These are phyloP conservation scores for Dactylorhiza incarnata DNA, from an alignment of 106 monocot species.

Conservation along the genomic window DNA sequence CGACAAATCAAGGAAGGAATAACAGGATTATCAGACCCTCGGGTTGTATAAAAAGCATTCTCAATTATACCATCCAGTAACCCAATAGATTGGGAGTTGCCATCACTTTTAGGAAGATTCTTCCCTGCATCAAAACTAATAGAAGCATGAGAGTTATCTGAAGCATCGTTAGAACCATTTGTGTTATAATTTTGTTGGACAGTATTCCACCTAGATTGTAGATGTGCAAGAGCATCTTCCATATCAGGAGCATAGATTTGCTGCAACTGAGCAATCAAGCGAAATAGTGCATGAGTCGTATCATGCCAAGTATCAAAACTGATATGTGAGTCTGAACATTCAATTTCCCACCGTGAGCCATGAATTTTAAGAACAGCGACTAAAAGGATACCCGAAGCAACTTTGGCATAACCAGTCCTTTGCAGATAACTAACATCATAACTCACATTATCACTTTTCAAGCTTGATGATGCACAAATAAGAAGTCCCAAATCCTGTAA, in stretches of 20 bases:
- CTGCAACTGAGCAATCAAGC: constrained; percentile 65
- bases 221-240: constrained; percentile 66
- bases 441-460: constrained; percentile 13
- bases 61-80: constrained; percentile 85
- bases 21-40: neutral
- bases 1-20: neutral
- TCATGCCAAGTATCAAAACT: constrained; percentile 63
- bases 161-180: constrained; percentile 12
- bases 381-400: constrained; percentile 55
- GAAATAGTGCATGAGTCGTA: constrained; percentile 57
- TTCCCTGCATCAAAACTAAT: constrained; percentile 13
- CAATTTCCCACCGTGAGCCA: constrained; percentile 61
- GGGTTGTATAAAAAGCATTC: constrained; percentile 53
- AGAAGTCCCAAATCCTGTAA: constrained; percentile 83
- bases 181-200: constrained; percentile 28
- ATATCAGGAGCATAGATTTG: constrained; percentile 88
- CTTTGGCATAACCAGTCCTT: constrained; percentile 63
- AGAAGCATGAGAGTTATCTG: constrained; percentile 12
- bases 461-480: constrained; percentile 39
- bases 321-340: constrained; percentile 66
- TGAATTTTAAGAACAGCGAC: constrained; percentile 52
- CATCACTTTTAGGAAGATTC: constrained; percentile 13
- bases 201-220: constrained; percentile 88
- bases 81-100: constrained; percentile 26
- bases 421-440: constrained; percentile 53